Evolutionary conservation across 2,329 filamentous ascomycete genomes (phyloP).

Genomic region (Curvularia spicifera): DNA sequence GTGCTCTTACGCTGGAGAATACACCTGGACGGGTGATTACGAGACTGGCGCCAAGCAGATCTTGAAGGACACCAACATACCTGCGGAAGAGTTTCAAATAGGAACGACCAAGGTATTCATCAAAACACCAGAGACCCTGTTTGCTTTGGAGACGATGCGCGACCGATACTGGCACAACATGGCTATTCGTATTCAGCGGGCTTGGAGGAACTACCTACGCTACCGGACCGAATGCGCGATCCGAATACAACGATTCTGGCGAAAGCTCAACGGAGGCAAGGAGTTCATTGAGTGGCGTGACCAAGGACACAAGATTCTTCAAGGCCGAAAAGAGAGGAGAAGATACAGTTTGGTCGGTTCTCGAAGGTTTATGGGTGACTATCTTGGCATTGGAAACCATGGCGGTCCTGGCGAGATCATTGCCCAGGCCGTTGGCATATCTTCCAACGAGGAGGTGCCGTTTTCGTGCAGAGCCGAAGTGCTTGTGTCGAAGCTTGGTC

Average conservation of each 20-base stretch:
- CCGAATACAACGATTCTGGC: slow-evolving; percentile 93
- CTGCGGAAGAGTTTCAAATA: slow-evolving; percentile 94
- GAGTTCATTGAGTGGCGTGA: slow-evolving; percentile 90
- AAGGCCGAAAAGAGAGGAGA: slow-evolving; percentile 86
- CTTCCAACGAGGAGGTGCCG: slow-evolving; percentile 73
- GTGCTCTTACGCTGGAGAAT: slow-evolving; percentile 95
- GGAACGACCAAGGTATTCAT: slow-evolving; percentile 97
- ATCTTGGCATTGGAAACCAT: slow-evolving; percentile 83
- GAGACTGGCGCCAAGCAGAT: slow-evolving; percentile 91
- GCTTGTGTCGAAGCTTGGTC: slow-evolving; percentile 91
- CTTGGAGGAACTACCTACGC: slow-evolving; percentile 94
- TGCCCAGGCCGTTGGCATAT: slow-evolving; percentile 74
- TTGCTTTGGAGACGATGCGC: slow-evolving; percentile 96
- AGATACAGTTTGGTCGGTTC: slow-evolving; percentile 91
- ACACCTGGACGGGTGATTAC: slow-evolving; percentile 90
- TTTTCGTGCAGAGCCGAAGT: slow-evolving; percentile 94
- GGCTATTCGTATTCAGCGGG: slow-evolving; percentile 95
- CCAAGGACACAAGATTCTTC: slow-evolving; percentile 81
- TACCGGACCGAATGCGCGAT: slow-evolving; percentile 93
- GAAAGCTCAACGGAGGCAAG: slow-evolving; percentile 87
- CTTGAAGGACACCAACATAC: slow-evolving; percentile 94
- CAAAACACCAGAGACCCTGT: slow-evolving; percentile 95
- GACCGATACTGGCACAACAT: slow-evolving; percentile 99
- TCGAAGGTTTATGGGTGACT: slow-evolving; percentile 91
- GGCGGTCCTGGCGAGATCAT: slow-evolving; percentile 83